A percentile compares a stretch with the other conserved stretches of the same genome.
These are phyloP conservation scores for Aspergillus sclerotiicarbonarius DNA, from an alignment of 495 filamentous ascomycete species.

Conservation along the genomic window DNA sequence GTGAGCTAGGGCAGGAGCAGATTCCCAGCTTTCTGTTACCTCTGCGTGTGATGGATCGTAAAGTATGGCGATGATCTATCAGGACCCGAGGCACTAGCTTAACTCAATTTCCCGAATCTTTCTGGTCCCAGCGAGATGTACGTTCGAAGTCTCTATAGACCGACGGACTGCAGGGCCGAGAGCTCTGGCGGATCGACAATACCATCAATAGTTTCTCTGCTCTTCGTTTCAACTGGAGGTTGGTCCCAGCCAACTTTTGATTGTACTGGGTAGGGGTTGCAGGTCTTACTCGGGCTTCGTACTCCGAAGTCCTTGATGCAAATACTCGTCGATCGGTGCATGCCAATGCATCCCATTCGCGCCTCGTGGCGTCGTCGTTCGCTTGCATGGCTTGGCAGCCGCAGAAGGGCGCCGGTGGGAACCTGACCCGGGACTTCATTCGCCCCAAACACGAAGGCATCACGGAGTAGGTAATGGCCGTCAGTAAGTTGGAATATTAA, in stretches of 20 bases:
- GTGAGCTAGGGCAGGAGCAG: too few relatives aligned
- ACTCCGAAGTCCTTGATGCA: constrained; percentile 3
- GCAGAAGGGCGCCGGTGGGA: neutral
- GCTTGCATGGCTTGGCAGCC: constrained; percentile 13
- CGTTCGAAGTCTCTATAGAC: neutral
- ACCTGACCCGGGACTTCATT: neutral
- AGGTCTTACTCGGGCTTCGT: neutral
- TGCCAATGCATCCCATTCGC: constrained; percentile 13
- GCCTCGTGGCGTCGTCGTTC: constrained; percentile 22
- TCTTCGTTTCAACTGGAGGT: too few relatives aligned
- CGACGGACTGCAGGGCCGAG: neutral
- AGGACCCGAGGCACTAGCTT: constrained; percentile 6
- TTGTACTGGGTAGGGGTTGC: too few relatives aligned
- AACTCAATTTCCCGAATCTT: constrained; percentile 3
- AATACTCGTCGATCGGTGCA: constrained; percentile 21
- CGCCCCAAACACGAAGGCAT: neutral
- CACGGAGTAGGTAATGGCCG: neutral
- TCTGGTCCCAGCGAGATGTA: neutral
- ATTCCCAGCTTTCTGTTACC: neutral
- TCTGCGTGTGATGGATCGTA: neutral
- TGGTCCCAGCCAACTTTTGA: too few relatives aligned
- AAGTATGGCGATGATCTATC: constrained; percentile 4
- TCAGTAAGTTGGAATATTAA: neutral
- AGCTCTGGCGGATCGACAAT: neutral
- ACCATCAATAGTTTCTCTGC: too few relatives aligned